phyloP scores from a whole-genome alignment of 192 early-diverging fungal genomes.

The Borealophlyctis nickersoniae region DNA sequence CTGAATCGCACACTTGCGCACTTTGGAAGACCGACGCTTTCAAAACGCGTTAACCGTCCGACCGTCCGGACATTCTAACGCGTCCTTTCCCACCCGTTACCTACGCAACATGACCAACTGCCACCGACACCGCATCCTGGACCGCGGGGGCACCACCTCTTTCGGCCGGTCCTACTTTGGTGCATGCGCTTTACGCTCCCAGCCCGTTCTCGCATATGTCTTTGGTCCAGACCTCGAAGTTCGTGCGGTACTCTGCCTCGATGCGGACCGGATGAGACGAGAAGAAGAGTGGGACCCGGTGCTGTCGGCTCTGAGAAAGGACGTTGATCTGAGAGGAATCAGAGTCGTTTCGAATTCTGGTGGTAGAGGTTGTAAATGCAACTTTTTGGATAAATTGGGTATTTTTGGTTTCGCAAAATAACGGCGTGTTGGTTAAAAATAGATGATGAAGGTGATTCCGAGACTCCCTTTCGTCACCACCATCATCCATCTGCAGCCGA shows the following conservation, averaged over 20 bases:
- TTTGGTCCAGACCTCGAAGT: background rate
- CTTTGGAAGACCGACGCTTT: too few species aligned
- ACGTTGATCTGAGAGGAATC: slow-evolving; percentile 23
- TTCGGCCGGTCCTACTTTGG: background rate
- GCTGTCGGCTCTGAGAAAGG: slow-evolving; percentile 25
- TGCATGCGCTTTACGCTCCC: background rate
- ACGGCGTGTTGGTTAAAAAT: slow-evolving; percentile 1
- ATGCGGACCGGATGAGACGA: slow-evolving; percentile 28
- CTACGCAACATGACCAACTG: background rate
- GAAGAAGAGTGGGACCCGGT: slow-evolving; percentile 36
- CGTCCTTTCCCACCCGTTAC: too few species aligned
- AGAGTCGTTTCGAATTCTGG: too few species aligned
- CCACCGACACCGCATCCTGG: background rate
- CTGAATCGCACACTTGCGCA: too few species aligned
- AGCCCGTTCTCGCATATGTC: background rate
- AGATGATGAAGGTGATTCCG: background rate
- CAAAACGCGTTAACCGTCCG: too few species aligned
- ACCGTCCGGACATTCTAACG: too few species aligned
- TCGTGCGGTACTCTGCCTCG: slow-evolving; percentile 1
- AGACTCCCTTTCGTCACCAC: background rate
- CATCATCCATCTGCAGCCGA: slow-evolving; percentile 4
- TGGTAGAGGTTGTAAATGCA: slow-evolving; percentile 17
- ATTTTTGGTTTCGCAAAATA: background rate
- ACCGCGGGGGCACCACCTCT: background rate
- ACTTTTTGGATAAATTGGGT: slow-evolving; percentile 11